Base-by-base conservation (phyloP, 192 early-diverging fungal genomes). In the Dispira simplex region DNA sequence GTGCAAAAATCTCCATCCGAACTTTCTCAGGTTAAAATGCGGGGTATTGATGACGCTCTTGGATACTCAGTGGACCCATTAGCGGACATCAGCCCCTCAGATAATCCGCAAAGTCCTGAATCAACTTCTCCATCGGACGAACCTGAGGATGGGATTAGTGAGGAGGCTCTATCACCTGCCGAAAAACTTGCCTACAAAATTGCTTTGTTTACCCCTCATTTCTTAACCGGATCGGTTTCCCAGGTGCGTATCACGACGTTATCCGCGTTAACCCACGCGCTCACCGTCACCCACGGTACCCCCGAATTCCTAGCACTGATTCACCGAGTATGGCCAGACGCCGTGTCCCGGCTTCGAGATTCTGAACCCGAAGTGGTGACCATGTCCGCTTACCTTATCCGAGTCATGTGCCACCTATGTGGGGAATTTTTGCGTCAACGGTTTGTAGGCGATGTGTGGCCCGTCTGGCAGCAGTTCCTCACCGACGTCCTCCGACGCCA, bases 321-420 rank as follows among this genome's bases (percentile, higher is more conserved):
- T 18, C 25, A 60, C 58, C 58, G 58, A 16, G 43, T 60, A 14
- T 60, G 58, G 58, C 39, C 58, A 14, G 58, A 60, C 43, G 43
- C 27, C 1, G 58, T 43, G 16, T 27, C 58, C 32, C 58, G 32
- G 12, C 21, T 60, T 12, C 58, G 39, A 18, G 58, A 60, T 32
- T 13, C 32, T 14, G 32, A 27, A 14, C 21, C 58, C 13, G 58
- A 18, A 18, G 32, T 43, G 28, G 25, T 60, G 13, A 2, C 44
- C 58, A 18, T 10, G 13, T 18, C 58, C 14, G 27, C 58, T 16
- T 5, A 21, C 12, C 39, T 60, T 27, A 14, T 60, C 32, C 58
- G 39, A 3, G 58, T 60, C 14, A 11, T 60, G 14, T 44, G 58
- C 28, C 32, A 28, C 9, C 58, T 60, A 43, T 18, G 58, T 18